phyloP scores from a whole-genome alignment of 2,329 filamentous ascomycete genomes.

The Scedosporium boydii region DNA sequence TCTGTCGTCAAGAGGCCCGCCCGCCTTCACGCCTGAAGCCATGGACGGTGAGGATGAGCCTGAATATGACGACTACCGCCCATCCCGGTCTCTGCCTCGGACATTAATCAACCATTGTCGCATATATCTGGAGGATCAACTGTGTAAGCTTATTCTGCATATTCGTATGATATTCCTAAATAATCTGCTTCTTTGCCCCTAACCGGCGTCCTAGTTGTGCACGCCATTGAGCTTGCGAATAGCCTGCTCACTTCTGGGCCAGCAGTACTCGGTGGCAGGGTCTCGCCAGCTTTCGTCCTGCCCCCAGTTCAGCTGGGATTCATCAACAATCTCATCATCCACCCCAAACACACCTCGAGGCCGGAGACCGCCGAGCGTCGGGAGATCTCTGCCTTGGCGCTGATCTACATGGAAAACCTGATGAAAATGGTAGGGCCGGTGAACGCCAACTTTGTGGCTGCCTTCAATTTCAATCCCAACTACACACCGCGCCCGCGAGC shows the following conservation, averaged over 20 bases:
- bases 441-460: constrained; percentile 58
- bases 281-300: constrained; percentile 50
- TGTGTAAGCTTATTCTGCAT: constrained; percentile 14
- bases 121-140: constrained; percentile 10
- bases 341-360: constrained; percentile 70
- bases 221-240: constrained; percentile 55
- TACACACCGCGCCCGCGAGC: constrained; percentile 17
- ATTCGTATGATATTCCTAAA: background rate
- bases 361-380: constrained; percentile 50
- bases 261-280: constrained; percentile 9
- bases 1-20: background rate
- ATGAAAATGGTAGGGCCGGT: constrained; percentile 57
- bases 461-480: constrained; percentile 55
- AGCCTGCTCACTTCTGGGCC: constrained; percentile 39
- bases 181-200: background rate
- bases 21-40: background rate
- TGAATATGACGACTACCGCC: background rate
- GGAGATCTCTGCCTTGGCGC: constrained; percentile 55
- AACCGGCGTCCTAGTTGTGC: constrained; percentile 28
- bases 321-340: constrained; percentile 70
- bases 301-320: constrained; percentile 66
- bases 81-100: background rate
- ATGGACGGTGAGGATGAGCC: background rate
- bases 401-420: constrained; percentile 61
- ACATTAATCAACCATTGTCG: constrained; percentile 4